Evolutionary conservation across 345 rosid species (phyloP).

Genomic region (Moricandia moricandioides): DNA sequence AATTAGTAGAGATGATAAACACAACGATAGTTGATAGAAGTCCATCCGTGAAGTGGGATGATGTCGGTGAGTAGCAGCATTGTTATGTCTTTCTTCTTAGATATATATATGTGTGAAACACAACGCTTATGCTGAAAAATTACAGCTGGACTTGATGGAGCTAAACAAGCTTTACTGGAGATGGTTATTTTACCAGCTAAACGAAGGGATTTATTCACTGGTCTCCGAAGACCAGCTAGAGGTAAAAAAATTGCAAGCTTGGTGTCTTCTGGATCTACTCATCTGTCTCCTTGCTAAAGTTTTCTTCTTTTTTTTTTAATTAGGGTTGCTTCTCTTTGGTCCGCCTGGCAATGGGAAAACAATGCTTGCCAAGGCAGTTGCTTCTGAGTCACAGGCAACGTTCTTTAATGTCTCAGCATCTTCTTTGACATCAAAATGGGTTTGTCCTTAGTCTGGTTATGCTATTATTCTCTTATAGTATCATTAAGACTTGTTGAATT

Average conservation of each 20-base stretch:
- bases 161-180: conserved; percentile 91
- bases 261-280: conserved; percentile 8
- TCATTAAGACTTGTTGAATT: neutral
- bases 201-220: conserved; percentile 93
- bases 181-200: conserved; percentile 95
- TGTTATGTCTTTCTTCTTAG: neutral
- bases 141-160: conserved; percentile 95
- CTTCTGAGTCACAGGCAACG: conserved; percentile 94
- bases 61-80: conserved; percentile 77
- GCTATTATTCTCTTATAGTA: conserved; percentile 13
- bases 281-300: neutral
- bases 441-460: conserved; percentile 25
- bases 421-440: conserved; percentile 96
- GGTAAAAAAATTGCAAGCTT: conserved; percentile 43
- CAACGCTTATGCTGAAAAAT: conserved; percentile 7
- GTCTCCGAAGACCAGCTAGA: conserved; percentile 92
- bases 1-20: conserved; percentile 84
- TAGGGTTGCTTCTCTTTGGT: conserved; percentile 94
- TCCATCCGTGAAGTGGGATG: conserved; percentile 94
- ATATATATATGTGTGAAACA: neutral
- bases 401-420: conserved; percentile 97
- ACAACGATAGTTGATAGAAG: conserved; percentile 91
- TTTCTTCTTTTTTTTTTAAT: conserved; percentile 7
- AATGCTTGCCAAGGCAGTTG: conserved; percentile 98
- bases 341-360: conserved; percentile 99